These are phyloP conservation scores for Ophiosphaerella korrae DNA, from an alignment of 2,329 filamentous ascomycete species.

Conservation along the genomic window DNA sequence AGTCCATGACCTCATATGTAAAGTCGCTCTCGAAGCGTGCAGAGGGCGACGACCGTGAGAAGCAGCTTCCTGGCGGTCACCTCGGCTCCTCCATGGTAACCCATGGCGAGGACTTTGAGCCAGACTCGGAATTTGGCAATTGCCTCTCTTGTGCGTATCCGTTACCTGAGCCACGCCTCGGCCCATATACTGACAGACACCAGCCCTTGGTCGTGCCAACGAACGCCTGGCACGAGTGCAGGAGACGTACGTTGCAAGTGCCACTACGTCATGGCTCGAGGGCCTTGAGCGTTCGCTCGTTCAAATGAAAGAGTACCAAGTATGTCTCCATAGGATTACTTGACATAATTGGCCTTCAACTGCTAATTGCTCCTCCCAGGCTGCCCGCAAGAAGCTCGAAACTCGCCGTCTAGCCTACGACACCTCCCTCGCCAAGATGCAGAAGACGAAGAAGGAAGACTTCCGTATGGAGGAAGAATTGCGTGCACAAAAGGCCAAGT, in stretches of 20 bases:
- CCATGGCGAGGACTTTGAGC: slow-evolving; percentile 92
- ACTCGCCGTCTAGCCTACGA: slow-evolving; percentile 88
- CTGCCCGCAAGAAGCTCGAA: slow-evolving; percentile 92
- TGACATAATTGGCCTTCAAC: not conserved
- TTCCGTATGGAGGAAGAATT: slow-evolving; percentile 93
- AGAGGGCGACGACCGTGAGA: slow-evolving; percentile 87
- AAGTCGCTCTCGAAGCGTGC: slow-evolving; percentile 85
- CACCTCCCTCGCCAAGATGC: slow-evolving; percentile 84
- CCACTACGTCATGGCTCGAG: slow-evolving; percentile 85
- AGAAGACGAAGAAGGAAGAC: slow-evolving; percentile 92
- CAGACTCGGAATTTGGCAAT: slow-evolving; percentile 87
- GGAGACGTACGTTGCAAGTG: slow-evolving; percentile 77
- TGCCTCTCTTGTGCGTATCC: slow-evolving; percentile 70
- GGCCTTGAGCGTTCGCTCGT: slow-evolving; percentile 86
- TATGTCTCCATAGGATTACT: slow-evolving; percentile 49
- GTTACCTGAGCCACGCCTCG: not conserved
- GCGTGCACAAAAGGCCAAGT: slow-evolving; percentile 88
- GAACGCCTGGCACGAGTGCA: slow-evolving; percentile 86
- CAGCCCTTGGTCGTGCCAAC: slow-evolving; percentile 81
- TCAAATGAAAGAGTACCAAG: slow-evolving; percentile 98
- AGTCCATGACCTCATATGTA: slow-evolving; percentile 82
- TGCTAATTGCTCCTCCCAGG: slow-evolving; percentile 50
- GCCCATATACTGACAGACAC: slow-evolving; percentile 19
- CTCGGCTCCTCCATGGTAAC: slow-evolving; percentile 83
- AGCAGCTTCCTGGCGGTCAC: slow-evolving; percentile 77